Conservation (phyloP, 2,329 filamentous ascomycete genomes). For the Beauveria rudraprayagi region DNA sequence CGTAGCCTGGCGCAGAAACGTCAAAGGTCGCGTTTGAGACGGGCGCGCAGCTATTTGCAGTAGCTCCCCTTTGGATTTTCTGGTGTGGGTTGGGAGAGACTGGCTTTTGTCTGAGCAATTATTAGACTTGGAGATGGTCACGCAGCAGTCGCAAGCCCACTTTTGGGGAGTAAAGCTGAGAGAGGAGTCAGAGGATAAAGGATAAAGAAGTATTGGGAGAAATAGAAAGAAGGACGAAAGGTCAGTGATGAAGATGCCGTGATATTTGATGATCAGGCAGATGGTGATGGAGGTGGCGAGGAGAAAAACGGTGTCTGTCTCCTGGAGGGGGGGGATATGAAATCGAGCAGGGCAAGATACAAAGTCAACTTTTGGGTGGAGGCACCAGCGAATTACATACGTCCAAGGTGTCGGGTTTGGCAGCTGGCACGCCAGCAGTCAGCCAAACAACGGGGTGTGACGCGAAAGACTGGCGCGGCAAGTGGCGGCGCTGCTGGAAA, state of each 20-base stretch:
- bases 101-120: not conserved
- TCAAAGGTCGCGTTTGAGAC: constrained; percentile 1
- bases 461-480: constrained; percentile 3
- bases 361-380: constrained; percentile 2
- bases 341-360: constrained; percentile 7
- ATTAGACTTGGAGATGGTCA: constrained; percentile 2
- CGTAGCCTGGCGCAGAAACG: constrained; percentile 1
- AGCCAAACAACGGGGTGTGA: constrained; percentile 1
- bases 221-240: not conserved
- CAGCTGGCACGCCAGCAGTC: not conserved
- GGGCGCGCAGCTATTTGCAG: constrained; percentile 3
- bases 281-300: constrained; percentile 9
- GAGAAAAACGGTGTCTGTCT: not conserved
- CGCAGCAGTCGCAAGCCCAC: not conserved
- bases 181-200: not conserved
- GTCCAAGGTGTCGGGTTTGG: not conserved
- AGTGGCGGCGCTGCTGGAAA: not conserved
- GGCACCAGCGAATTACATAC: not conserved
- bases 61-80: constrained; percentile 5
- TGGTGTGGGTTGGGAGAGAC: not conserved
- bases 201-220: not conserved
- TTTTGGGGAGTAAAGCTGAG: not conserved
- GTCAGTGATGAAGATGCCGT: not conserved
- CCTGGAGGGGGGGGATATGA: not conserved
- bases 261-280: not conserved